Conservation (phyloP, 495 filamentous ascomycete genomes). For the Cenococcum geophilum region DNA sequence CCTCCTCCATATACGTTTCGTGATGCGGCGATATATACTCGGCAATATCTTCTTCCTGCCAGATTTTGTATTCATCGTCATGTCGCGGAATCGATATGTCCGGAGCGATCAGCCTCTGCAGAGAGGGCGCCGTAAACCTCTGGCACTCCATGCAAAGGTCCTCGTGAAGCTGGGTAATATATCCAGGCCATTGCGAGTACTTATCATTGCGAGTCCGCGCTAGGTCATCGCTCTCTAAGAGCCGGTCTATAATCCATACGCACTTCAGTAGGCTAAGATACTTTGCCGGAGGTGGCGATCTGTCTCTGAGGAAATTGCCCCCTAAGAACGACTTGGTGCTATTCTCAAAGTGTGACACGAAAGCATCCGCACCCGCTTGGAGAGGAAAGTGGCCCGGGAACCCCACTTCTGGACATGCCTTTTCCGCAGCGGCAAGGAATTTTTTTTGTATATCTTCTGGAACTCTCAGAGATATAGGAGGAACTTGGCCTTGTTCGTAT, state of each 20-base stretch:
- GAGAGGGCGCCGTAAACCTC: constrained; percentile 2
- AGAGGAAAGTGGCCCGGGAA: constrained; percentile 19
- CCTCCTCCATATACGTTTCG: no score
- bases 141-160: constrained; percentile 2
- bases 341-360: constrained; percentile 24
- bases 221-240: constrained; percentile 9
- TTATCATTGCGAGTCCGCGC: neutral
- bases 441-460: constrained; percentile 14
- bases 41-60: neutral
- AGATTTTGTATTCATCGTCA: neutral
- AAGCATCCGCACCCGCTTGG: constrained; percentile 23
- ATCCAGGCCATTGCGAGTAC: constrained; percentile 28
- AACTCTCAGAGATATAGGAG: neutral
- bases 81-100: neutral
- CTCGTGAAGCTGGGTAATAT: constrained; percentile 25
- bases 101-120: constrained; percentile 1
- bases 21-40: neutral
- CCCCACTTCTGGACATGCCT: neutral
- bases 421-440: constrained; percentile 19
- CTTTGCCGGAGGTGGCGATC: constrained; percentile 18
- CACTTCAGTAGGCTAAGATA: constrained; percentile 31
- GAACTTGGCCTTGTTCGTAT: neutral
- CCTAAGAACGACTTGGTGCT: constrained; percentile 20
- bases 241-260: constrained; percentile 27
- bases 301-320: constrained; percentile 22